These are phyloP conservation scores for Eucalyptus pauciflora DNA, from an alignment of 345 rosid species.

Conservation along the genomic window DNA sequence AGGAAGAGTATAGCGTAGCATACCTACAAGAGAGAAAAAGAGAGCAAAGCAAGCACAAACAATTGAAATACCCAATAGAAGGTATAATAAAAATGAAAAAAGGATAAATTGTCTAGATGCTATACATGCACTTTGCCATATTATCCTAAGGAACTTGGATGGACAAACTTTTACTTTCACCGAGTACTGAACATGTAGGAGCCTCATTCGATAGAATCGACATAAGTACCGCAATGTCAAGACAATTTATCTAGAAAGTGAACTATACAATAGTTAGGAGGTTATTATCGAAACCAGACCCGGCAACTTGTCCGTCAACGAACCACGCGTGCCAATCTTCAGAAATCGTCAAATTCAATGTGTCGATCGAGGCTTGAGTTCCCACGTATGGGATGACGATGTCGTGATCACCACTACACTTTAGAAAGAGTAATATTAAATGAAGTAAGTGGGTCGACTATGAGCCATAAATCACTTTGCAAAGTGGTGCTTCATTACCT, in stretches of 20 bases:
- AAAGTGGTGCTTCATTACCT: neutral
- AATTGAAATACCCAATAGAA: neutral
- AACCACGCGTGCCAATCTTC: neutral
- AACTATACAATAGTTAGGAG: neutral
- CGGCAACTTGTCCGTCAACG: neutral
- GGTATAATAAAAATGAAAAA: too few species aligned
- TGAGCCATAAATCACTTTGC: neutral
- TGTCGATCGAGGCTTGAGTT: neutral
- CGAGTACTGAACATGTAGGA: neutral
- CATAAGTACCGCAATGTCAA: neutral
- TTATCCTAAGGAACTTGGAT: neutral
- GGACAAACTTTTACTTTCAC: neutral
- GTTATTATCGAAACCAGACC: neutral
- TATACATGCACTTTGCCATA: neutral
- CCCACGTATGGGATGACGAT: neutral
- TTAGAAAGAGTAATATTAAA: neutral
- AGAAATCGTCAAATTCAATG: neutral
- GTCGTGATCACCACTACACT: neutral
- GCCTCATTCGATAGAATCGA: neutral
- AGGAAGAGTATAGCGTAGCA: neutral
- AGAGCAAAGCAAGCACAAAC: neutral
- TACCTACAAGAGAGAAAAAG: neutral
- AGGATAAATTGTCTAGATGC: neutral
- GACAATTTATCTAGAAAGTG: neutral
- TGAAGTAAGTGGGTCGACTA: neutral